These are phyloP conservation scores for Trichomonascaceae sp. DNA, from an alignment of 1,139 yeast genomes.

Conservation along the genomic window DNA sequence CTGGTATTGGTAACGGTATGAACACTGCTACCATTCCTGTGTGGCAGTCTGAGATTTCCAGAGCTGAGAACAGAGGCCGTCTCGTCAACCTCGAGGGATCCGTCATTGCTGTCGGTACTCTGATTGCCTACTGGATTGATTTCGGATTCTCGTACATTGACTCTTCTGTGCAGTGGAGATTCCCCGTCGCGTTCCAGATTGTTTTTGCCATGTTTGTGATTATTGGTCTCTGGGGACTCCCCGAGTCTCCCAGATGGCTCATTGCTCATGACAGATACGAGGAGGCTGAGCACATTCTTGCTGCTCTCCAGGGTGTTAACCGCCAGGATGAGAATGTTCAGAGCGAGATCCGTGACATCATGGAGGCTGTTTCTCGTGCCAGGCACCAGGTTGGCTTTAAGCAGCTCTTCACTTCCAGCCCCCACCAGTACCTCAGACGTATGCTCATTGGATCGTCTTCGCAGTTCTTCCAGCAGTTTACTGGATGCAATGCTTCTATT, in stretches of 20 bases:
- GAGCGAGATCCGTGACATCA: constrained; percentile 12
- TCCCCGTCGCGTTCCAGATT: constrained; percentile 28
- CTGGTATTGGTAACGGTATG: constrained; percentile 71
- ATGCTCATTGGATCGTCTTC: constrained; percentile 48
- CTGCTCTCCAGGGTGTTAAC: constrained; percentile 24
- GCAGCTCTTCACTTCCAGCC: constrained; percentile 48
- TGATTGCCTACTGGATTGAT: constrained; percentile 64
- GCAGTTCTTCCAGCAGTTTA: constrained; percentile 35
- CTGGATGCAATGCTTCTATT: constrained; percentile 59
- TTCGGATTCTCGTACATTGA: constrained; percentile 35
- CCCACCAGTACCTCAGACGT: constrained; percentile 22
- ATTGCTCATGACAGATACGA: constrained; percentile 30
- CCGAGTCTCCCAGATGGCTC: constrained; percentile 42
- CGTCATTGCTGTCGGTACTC: constrained; percentile 59
- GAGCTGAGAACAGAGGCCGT: constrained; percentile 60
- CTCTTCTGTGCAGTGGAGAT: constrained; percentile 38
- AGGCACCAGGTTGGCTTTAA: constrained; percentile 15
- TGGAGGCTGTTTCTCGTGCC: constrained; percentile 14
- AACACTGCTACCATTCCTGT: constrained; percentile 74
- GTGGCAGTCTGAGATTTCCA: constrained; percentile 73
- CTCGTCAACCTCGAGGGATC: constrained; percentile 63
- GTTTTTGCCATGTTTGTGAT: constrained; percentile 17
- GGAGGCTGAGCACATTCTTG: constrained; percentile 30
- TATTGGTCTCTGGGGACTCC: constrained; percentile 21
- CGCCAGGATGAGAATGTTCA: constrained; percentile 13